These are phyloP conservation scores for Aspergillus saccharolyticus DNA, from an alignment of 495 filamentous ascomycete genomes.

Conservation along the genomic window DNA sequence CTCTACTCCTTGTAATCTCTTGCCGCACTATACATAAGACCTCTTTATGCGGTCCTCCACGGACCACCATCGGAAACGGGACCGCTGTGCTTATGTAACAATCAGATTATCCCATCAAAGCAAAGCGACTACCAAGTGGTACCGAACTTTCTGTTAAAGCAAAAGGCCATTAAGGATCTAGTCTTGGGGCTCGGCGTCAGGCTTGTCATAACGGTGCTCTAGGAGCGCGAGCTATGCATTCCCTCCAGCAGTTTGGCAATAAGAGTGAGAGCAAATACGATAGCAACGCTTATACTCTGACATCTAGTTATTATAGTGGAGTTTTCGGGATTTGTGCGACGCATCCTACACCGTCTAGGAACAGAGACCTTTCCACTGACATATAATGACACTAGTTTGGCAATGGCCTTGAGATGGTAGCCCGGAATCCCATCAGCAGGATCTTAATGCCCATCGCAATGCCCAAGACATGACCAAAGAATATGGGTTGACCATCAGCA, in stretches of 20 bases:
- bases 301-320: slow-evolving; percentile 19
- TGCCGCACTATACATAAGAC: too few relatives aligned
- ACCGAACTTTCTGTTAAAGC: slow-evolving; percentile 42
- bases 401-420: neutral
- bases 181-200: slow-evolving; percentile 31
- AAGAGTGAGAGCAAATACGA: slow-evolving; percentile 31
- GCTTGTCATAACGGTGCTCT: slow-evolving; percentile 40
- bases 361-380: slow-evolving; percentile 1
- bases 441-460: slow-evolving; percentile 4
- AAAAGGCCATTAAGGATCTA: slow-evolving; percentile 30
- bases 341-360: slow-evolving; percentile 9
- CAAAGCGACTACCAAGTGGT: slow-evolving; percentile 26
- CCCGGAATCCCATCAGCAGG: slow-evolving; percentile 2
- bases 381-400: slow-evolving; percentile 4
- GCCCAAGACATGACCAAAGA: slow-evolving; percentile 1
- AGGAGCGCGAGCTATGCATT: slow-evolving; percentile 42
- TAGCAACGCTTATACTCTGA: slow-evolving; percentile 39
- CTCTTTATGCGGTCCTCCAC: too few relatives aligned
- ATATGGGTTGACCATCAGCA: too few relatives aligned
- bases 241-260: slow-evolving; percentile 37
- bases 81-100: neutral
- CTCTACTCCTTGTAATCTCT: too few relatives aligned
- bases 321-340: slow-evolving; percentile 15
- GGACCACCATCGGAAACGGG: too few relatives aligned
- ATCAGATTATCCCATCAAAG: slow-evolving; percentile 34